Base-by-base conservation (phyloP, 1,139 yeast genomes). In the Casaregolazyma suthepensis region DNA sequence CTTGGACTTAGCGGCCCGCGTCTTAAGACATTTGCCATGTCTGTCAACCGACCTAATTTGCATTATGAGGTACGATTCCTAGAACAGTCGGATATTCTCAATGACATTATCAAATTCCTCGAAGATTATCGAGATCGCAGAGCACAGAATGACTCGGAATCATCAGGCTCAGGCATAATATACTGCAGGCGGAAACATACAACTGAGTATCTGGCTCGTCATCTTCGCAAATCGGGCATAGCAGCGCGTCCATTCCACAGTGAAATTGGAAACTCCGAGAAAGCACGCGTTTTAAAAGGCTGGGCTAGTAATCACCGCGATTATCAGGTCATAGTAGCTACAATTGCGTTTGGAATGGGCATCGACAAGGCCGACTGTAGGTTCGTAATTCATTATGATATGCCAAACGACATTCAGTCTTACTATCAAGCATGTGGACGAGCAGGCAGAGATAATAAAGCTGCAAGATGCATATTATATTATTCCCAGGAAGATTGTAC, bases 321-420 rank as follows among this genome's bases (percentile, higher is more conserved):
- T 45, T 49, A 43, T 18, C 45, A 49, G 37, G 62, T 70, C 18
- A 67, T 70, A 7, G 67, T 69, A 17, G 97, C 97, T 0, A 90
- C 97, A 0, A 86, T 90, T 59, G 97, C 97, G 0, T 90, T 90
- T 75, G 97, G 97, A 38, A 88, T 90, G 96, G 97, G 97, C 50
- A 88, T 90, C 52, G 97, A 90, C 70, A 90, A 90, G 65, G 89
- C 96, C 0, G 93, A 90, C 68, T 96, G 90, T 5, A 71, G 97
- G 54, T 89, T 80, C 73, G 97, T 90, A 1, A 80, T 87, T 47
- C 97, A 90, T 69, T 78, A 85, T 56, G 87, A 88, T 29, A 75
- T 90, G 26, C 96, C 97, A 0, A 75, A 95, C 63, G 87, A 88
- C 51, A 73, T 90, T 52, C 96, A 90, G 70, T 96, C 96, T 0